A percentile compares a stretch with the other conserved stretches of the same genome.
phyloP scores from a whole-genome alignment of 208 protist species.

The Histomonas meleagridis region DNA sequence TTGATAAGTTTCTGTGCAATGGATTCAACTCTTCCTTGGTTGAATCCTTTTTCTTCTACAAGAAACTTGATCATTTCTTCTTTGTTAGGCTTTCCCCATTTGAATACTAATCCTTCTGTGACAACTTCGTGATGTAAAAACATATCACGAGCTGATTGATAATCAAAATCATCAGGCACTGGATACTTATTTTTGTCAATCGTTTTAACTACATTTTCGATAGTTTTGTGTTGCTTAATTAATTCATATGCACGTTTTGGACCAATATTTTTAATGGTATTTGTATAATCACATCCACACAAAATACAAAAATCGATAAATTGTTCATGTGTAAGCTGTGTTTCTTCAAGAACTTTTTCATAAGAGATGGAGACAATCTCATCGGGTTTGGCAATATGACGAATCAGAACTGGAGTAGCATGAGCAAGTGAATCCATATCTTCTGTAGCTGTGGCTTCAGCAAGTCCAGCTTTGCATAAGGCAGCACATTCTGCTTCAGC shows the following conservation, averaged over 20 bases:
- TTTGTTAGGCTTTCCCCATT: constrained; percentile 83
- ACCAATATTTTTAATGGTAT: constrained; percentile 91
- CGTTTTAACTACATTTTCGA: constrained; percentile 79
- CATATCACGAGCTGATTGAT: constrained; percentile 67
- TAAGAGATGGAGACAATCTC: no score
- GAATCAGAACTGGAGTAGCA: constrained; percentile 75
- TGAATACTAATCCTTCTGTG: constrained; percentile 55
- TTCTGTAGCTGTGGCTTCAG: constrained; percentile 88
- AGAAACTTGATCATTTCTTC: constrained; percentile 87
- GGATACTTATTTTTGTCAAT: constrained; percentile 62
- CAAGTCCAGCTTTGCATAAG: constrained; percentile 71
- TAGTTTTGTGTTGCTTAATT: constrained; percentile 69
- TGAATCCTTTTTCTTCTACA: constrained; percentile 87
- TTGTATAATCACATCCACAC: constrained; percentile 93
- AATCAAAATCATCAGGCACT: constrained; percentile 69
- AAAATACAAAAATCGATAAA: constrained; percentile 98
- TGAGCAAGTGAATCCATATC: constrained; percentile 99
- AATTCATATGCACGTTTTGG: constrained; percentile 46
- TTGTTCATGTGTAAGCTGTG: constrained; percentile 67
- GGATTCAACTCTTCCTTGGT: constrained; percentile 55
- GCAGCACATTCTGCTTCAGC: constrained; percentile 62
- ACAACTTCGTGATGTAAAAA: constrained; percentile 76
- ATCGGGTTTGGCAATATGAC: constrained; percentile 83
- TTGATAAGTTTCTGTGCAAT: not conserved
- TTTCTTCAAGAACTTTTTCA: constrained; percentile 58